Percentiles rank a stretch among this genome's conserved stretches.
Conservation (phyloP, 2,329 filamentous ascomycete species). For the Sordariomycetes sp. region DNA sequence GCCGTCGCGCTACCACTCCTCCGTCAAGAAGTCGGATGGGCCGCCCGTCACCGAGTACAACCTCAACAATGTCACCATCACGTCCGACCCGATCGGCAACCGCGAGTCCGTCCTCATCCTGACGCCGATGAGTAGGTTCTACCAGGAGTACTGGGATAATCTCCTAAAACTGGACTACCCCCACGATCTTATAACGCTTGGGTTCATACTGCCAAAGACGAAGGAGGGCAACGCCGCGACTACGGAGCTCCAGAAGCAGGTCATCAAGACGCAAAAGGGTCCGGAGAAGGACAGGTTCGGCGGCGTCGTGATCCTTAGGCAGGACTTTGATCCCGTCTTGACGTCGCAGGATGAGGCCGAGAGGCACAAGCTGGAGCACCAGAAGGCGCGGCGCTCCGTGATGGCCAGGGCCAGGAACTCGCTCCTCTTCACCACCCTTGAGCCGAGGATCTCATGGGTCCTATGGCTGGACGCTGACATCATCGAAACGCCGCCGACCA, state of each 20-base stretch:
- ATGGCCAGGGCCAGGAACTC: constrained; percentile 94
- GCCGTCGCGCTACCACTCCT: constrained; percentile 36
- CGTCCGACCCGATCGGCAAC: constrained; percentile 61
- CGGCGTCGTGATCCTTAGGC: constrained; percentile 83
- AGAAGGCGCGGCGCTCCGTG: constrained; percentile 71
- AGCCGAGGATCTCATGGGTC: constrained; percentile 86
- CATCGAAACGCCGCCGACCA: constrained; percentile 66
- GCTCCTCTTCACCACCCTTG: constrained; percentile 86
- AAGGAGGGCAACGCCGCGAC: constrained; percentile 85
- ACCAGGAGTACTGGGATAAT: constrained; percentile 92
- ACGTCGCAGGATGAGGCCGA: constrained; percentile 73
- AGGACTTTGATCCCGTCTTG: constrained; percentile 82
- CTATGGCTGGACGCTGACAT: constrained; percentile 93
- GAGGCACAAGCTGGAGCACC: constrained; percentile 81
- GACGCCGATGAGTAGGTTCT: constrained; percentile 87
- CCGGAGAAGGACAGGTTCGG: constrained; percentile 74
- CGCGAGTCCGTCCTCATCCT: constrained; percentile 80
- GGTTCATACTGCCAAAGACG: constrained; percentile 91
- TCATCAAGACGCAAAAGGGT: constrained; percentile 75
- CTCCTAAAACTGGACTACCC: constrained; percentile 73
- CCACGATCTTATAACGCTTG: constrained; percentile 86
- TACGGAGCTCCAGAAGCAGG: constrained; percentile 66
- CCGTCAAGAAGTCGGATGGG: constrained; percentile 33
- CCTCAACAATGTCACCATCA: constrained; percentile 87
- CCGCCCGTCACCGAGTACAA: constrained; percentile 88